These are phyloP conservation scores for Colletotrichum karsti DNA, from an alignment of 2,329 filamentous ascomycete genomes.

Conservation along the genomic window DNA sequence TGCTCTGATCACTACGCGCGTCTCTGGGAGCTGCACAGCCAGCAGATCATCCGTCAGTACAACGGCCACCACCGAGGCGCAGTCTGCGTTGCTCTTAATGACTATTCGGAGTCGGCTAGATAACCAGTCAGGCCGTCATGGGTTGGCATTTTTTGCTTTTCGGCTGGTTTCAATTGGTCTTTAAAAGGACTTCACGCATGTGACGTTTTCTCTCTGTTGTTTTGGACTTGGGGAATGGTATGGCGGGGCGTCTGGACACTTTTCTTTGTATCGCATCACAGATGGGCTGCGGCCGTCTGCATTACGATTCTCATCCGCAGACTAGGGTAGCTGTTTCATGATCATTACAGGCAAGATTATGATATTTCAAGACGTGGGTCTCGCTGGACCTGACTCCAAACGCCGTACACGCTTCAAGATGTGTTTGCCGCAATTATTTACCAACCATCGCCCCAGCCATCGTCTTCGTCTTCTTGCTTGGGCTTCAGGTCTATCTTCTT, in stretches of 20 bases:
- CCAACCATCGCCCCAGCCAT: conserved; percentile 75
- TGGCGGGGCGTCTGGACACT: conserved; percentile 31
- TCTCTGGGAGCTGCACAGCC: conserved; percentile 87
- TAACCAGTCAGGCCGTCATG: conserved; percentile 13
- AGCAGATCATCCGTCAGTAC: conserved; percentile 93
- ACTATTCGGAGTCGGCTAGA: conserved; percentile 70
- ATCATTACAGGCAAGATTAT: conserved; percentile 17
- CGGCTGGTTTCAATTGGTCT: conserved; percentile 11
- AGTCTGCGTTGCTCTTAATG: conserved; percentile 92
- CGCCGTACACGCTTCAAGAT: conserved; percentile 22
- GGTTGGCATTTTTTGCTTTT: conserved; percentile 2
- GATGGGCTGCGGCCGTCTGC: conserved; percentile 19
- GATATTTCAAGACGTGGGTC: conserved; percentile 16
- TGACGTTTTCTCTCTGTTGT: not conserved
- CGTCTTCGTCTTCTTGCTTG: conserved; percentile 67
- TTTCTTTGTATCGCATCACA: conserved; percentile 18
- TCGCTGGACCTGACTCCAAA: conserved; percentile 14
- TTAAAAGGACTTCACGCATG: conserved; percentile 12
- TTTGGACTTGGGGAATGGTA: conserved; percentile 21
- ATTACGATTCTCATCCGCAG: conserved; percentile 14
- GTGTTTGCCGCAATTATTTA: conserved; percentile 36
- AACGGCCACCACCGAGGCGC: conserved; percentile 93
- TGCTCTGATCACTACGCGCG: conserved; percentile 94
- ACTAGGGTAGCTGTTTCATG: conserved; percentile 8
- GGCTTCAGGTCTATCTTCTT: conserved; percentile 79